Base-by-base conservation (phyloP, 1,284 basidiomycete genomes). In the Ceratobasidium sp. region DNA sequence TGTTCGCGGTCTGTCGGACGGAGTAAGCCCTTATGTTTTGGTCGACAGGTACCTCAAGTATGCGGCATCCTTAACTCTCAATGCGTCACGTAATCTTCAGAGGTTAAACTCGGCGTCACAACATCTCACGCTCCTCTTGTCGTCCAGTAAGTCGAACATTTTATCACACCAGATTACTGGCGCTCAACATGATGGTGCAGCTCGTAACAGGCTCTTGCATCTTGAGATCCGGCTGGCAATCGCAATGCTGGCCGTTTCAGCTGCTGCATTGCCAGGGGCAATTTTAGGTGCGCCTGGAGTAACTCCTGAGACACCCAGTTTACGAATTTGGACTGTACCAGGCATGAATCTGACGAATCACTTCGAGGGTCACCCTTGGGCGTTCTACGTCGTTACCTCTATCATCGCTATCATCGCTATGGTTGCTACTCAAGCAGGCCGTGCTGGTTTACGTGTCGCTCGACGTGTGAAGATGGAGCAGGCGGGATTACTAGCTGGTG, bases 321-420 rank as follows among this genome's bases (percentile, higher is more conserved):
- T n/a, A n/a, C n/a, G n/a, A n/a, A n/a, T n/a, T n/a, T n/a, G n/a
- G n/a, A n/a, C n/a, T n/a, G n/a, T n/a, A n/a, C n/a, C n/a, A n/a
- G n/a, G n/a, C n/a, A 79, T 79, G 79, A 79, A 80, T 54, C 67
- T 80, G 15, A 60, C 74, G 49, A 75, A 53, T n/a, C 77, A 78
- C 20, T 67, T 64, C 23, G 79, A 79, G 64, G 77, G 76, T 15
- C 42, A 77, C 33, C 75, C 77, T 26, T 65, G 53, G 51, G 67
- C 76, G 39, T 80, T 80, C 76, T 76, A 76, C 73, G 74, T 33
- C n/a, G 76, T 75, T 45, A 76, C 78, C 37, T 47, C 35, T 56
- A 33, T 33, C 33, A 71, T 78, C 33, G 74, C 54, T 8, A 31
- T 75, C 33, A 66, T 76, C 37, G 68, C 61, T 60, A 20, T 75